Evolutionary conservation across 441 rosid species (phyloP), one percentile per base, ranked within the genome.

Genomic region (Gossypium trilobum): DNA sequence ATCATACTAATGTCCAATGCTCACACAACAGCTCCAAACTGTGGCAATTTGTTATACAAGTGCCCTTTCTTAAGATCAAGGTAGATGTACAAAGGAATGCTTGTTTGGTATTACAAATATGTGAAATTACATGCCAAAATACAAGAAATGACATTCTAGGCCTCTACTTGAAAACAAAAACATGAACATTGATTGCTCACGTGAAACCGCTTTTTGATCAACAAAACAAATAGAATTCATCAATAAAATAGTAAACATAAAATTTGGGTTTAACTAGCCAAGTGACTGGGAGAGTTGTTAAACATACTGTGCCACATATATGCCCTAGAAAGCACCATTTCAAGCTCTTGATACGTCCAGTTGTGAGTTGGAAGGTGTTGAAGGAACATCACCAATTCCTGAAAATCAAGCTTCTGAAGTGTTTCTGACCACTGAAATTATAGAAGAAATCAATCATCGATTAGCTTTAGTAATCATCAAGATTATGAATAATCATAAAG

Each of bases 301-400:
- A 92, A 95, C 97, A 95, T 91, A 73, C 91, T 91, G 80, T 92
- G 97, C 98, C 97, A 92, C 92, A 95, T 89, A 79, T 67, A 92
- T 42, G 99, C 98, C 82, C 88, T 82, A 2, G 98, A 95, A 59
- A 95, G 88, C 66, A 91, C 97, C 92, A 88, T 86, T 75, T 95
- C 99, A 2, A 95, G 94, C 70, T 95, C 98, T 76, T 87, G 89
- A 75, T 89, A 88, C 3, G 92, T 79, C 99, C 98, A 92, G 75
- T 83, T 89, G 33, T 88, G 83, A 16, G 99, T 95, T 0, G 98
- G 97, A 51, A 92, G 90, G 81, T 95, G 98, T 78, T 91, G 99
- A 67, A 92, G 89, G 85, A 92, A 91, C 98, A 95, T 95, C 71
- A 92, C 97, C 98, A 95, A 82, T 72, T 92, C 99, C 78, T 95